Evolutionary conservation across 208 protist genomes (phyloP), one percentile per base, ranked within the genome.

Genomic region (Naegleria gruberi): DNA sequence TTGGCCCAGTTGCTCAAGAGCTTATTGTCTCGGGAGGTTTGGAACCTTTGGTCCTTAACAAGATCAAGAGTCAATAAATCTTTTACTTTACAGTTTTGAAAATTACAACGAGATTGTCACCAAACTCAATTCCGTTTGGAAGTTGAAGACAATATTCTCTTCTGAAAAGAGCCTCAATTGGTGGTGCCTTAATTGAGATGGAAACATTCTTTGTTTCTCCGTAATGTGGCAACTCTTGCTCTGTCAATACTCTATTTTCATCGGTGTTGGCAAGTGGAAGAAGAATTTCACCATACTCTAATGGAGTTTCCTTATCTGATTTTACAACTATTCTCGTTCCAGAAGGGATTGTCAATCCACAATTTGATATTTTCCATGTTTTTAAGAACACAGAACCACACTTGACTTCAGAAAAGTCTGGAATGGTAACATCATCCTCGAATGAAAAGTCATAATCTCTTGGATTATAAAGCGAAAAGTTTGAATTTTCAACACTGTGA

Each of bases 1-100:
- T 95, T 0, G 92, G 93, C 2, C 17, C 30, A 4, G 86, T 91
- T 7, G 93, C 93, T 17, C 93, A 95, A 87, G 93, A 94, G 74
- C 46, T 95, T 6, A 87, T 94, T 42, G 51, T 95, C 1, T 57
- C 77, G 5, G 93, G 93, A 12, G 93, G 93, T 15, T 92, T 95
- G 34, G 93, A 95, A 89, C 51, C 51, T 65, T 19, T 65, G 12
- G 51, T 65, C 51, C 15, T 65, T 65, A 10, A 65, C 51, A 65
- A 65, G 30, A 10, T 65, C 51, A 65, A 23, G 2, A 4, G 30
- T 19, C 51, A 65, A 65, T 23, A 65, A 65, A 30, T 5, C 5
- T 55, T 55, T n/a, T 74, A 77, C 34, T 77, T 77, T 19, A 77
- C 65, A 77, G 65, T n/a, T 77, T n/a, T 77, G 30, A 77, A 77